Conservation (phyloP, 192 early-diverging fungal species). For the Umbelopsis vinacea region DNA sequence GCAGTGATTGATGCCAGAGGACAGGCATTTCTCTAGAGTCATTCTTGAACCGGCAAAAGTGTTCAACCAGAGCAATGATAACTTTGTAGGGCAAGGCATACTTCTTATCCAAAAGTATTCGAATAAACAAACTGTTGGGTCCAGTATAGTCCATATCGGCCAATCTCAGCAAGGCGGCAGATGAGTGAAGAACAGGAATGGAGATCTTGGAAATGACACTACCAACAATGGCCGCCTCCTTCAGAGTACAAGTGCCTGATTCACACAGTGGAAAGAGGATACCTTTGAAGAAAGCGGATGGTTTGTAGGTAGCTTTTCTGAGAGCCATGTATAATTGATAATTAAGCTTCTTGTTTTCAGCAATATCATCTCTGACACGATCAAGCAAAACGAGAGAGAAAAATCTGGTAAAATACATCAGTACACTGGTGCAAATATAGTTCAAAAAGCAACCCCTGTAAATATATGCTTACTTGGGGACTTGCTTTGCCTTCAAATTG, state of each 20-base stretch:
- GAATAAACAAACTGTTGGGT: conserved; percentile 93
- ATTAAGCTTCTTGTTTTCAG: conserved; percentile 96
- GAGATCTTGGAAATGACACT: conserved; percentile 91
- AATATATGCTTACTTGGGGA: conserved; percentile 65
- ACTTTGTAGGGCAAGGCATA: conserved; percentile 98
- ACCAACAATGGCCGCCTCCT: conserved; percentile 96
- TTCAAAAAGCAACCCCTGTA: too few species aligned
- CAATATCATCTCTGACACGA: conserved; percentile 92
- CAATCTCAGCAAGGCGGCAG: conserved; percentile 88
- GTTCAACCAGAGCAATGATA: conserved; percentile 93
- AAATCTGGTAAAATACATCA: conserved; percentile 55
- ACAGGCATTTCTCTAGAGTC: conserved; percentile 88
- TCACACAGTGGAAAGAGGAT: conserved; percentile 96
- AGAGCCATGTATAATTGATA: conserved; percentile 96
- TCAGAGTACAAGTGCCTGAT: conserved; percentile 86
- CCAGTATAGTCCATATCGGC: conserved; percentile 99
- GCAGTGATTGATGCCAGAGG: conserved; percentile 95
- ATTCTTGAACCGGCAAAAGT: conserved; percentile 90
- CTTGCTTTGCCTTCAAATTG: conserved; percentile 93
- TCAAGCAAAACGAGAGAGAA: conserved; percentile 89
- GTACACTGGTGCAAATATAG: too few species aligned
- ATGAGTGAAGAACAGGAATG: conserved; percentile 95
- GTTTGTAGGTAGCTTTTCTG: conserved; percentile 97
- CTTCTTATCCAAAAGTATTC: conserved; percentile 96
- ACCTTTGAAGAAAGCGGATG: conserved; percentile 97